Evolutionary conservation across 108 stramenopile species (phyloP), one percentile per base, ranked within the genome.

Genomic region (Pseudonitzschia pungens): DNA sequence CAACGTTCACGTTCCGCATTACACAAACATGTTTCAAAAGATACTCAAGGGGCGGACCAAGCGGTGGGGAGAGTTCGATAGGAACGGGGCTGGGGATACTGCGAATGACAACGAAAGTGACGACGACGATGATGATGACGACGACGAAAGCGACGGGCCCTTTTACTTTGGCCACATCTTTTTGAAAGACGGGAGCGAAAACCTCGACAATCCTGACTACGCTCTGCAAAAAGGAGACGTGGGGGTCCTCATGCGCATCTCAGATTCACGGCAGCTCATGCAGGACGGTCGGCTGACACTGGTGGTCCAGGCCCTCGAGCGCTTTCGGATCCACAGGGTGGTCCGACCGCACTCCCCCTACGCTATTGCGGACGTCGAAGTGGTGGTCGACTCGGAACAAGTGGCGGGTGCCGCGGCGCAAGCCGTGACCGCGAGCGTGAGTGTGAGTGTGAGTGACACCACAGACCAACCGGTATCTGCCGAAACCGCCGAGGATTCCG

Each of bases 21-120:
- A 87, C 48, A 81, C 79, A 15, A 75, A 84, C 64, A 84, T 87
- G 86, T 84, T 87, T 65, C 81, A 84, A 65, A 73, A 69, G 14
- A 82, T 87, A 44, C 48, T 87, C 22, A 48, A 71, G 22, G 78
- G 79, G 3, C 58, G 63, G 15, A 62, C 32, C 26, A 68, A 66
- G 21, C 79, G 73, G 16, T 83, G 84, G 84, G 60, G 60, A 2
- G 36, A 8, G 4, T 31, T 21, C 16, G 20, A 7, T 29, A 0
- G 24, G 27, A 10, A 14, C 14, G 27, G 9, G 8, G 0, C 24
- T 31, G 12, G 24, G 11, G 29, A 10, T 4, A 26, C 7, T 27
- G 29, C 24, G 11, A 20, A 12, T 26, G 56, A 21, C 56, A 62
- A 36, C 3, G 33, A 0, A 10, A 62, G 4, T 33, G 60, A 62